A percentile compares a stretch with the other conserved stretches of the same genome.
Conservation (phyloP, 73 alveolate genomes). For the Paramecium primaurelia region DNA sequence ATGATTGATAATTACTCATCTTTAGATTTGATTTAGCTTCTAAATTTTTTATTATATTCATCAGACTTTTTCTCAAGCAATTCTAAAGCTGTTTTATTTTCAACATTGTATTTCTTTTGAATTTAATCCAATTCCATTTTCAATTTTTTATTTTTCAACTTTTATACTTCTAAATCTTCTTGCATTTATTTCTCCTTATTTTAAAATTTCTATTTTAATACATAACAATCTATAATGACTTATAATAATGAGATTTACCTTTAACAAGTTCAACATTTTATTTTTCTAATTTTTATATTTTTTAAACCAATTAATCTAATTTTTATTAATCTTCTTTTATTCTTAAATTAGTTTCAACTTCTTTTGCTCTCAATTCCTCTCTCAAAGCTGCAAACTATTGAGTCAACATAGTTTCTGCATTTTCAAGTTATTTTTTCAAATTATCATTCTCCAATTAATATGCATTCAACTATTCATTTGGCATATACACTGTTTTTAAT, state of each 20-base stretch:
- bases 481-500: constrained; percentile 47
- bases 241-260: neutral
- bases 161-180: constrained; percentile 2
- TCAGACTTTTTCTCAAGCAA: constrained; percentile 39
- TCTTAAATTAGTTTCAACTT: neutral
- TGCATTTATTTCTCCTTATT: neutral
- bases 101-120: neutral
- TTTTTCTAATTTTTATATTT: neutral
- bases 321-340: constrained; percentile 1
- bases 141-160: neutral
- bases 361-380: constrained; percentile 32
- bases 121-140: constrained; percentile 9
- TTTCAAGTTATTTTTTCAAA: neutral
- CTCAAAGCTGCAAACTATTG: constrained; percentile 36
- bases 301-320: neutral
- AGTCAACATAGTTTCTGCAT: constrained; percentile 9
- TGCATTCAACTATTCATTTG: constrained; percentile 36
- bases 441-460: constrained; percentile 20
- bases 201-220: neutral
- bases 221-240: neutral
- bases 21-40: neutral
- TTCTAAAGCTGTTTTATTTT: constrained; percentile 11
- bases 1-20: constrained; percentile 16
- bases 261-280: constrained; percentile 43
- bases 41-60: constrained; percentile 17